These are phyloP conservation scores for Angomonas desouzai DNA, from an alignment of 208 protist genomes.

Conservation along the genomic window DNA sequence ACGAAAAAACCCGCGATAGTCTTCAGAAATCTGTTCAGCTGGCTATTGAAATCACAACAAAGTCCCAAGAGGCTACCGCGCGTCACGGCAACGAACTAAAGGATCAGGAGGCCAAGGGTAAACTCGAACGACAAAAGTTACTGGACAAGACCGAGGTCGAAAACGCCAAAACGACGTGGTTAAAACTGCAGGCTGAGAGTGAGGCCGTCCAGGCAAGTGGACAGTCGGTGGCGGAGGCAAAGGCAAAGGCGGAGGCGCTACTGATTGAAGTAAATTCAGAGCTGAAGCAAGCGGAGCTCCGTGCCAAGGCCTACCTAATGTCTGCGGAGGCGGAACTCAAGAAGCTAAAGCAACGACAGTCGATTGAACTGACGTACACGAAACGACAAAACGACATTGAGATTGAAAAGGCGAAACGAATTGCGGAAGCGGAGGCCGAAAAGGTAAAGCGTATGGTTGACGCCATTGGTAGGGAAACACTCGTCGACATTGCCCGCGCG, in stretches of 20 bases:
- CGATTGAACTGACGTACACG: conserved; percentile 85
- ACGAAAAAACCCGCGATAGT: conserved; percentile 91
- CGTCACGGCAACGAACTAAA: conserved; percentile 91
- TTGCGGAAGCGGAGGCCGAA: conserved; percentile 84
- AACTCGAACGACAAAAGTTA: conserved; percentile 92
- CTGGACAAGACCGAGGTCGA: conserved; percentile 87
- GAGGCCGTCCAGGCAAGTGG: conserved; percentile 90
- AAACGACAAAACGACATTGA: conserved; percentile 81
- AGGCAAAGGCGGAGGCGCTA: conserved; percentile 87
- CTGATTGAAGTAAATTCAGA: conserved; percentile 86
- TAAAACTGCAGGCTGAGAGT: conserved; percentile 91
- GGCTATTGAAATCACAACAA: conserved; percentile 97
- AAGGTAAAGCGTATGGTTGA: conserved; percentile 86
- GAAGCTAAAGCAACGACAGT: conserved; percentile 73
- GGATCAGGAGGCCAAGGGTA: conserved; percentile 89
- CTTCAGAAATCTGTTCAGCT: conserved; percentile 97
- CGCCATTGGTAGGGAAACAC: conserved; percentile 89
- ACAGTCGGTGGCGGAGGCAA: conserved; percentile 88
- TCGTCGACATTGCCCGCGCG: conserved; percentile 88
- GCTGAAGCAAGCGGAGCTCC: conserved; percentile 85
- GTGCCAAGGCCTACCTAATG: conserved; percentile 79
- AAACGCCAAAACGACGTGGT: conserved; percentile 56
- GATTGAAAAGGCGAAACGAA: conserved; percentile 61
- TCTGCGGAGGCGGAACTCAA: conserved; percentile 81
- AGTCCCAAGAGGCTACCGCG: conserved; percentile 93